These are phyloP conservation scores for Vitis cinerea DNA, from an alignment of 164 flowering plant genomes.

Conservation along the genomic window DNA sequence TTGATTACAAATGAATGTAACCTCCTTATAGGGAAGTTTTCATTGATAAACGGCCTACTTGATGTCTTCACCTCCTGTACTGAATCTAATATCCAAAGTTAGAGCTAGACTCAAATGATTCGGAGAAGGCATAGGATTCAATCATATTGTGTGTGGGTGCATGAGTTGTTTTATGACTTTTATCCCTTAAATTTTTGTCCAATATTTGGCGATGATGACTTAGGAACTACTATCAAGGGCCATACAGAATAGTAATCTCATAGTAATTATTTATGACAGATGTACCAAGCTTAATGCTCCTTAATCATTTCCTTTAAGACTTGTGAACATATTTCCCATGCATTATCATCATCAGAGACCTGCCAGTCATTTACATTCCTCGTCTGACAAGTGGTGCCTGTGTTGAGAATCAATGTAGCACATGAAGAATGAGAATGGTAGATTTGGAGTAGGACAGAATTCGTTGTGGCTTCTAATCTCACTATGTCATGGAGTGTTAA, in stretches of 20 bases:
- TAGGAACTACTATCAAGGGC: neutral
- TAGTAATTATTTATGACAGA: neutral
- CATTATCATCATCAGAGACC: neutral
- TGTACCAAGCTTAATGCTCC: neutral
- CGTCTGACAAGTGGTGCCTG: neutral
- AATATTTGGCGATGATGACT: neutral
- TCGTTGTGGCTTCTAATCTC: no score
- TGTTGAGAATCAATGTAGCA: no score
- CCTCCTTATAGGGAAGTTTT: neutral
- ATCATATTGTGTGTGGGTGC: no score
- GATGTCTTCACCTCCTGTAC: no score
- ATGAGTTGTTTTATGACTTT: neutral
- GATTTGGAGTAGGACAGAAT: no score
- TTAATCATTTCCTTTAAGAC: neutral
- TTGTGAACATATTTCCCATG: neutral
- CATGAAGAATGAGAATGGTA: no score
- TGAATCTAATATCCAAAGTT: no score
- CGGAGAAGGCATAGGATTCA: no score
- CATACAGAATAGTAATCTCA: neutral
- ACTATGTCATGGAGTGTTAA: no score
- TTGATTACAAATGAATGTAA: neutral
- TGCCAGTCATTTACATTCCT: neutral
- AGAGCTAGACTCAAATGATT: no score
- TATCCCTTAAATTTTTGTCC: neutral
- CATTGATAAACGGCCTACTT: neutral